These are phyloP conservation scores for Pichia nakasei DNA, from an alignment of 805 yeast genomes.

Conservation along the genomic window DNA sequence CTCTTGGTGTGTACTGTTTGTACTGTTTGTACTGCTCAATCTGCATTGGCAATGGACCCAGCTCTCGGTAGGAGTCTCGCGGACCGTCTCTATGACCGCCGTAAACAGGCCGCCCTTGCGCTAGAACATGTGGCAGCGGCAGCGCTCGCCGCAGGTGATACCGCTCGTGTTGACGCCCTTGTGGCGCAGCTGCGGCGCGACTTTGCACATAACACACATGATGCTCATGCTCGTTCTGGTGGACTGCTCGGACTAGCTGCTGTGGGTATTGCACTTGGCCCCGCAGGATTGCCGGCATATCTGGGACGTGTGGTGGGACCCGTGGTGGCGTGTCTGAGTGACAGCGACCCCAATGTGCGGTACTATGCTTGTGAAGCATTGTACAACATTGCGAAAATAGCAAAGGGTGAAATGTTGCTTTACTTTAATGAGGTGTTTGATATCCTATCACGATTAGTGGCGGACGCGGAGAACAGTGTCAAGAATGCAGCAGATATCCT, in stretches of 20 bases:
- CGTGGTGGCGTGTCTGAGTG: slow-evolving; percentile 90
- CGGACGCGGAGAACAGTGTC: slow-evolving; percentile 85
- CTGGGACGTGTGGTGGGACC: slow-evolving; percentile 85
- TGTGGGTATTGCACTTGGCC: slow-evolving; percentile 87
- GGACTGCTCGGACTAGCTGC: slow-evolving; percentile 95
- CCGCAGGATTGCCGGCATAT: slow-evolving; percentile 71
- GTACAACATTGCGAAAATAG: slow-evolving; percentile 92
- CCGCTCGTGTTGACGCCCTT: slow-evolving; percentile 46
- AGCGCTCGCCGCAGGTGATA: slow-evolving; percentile 48
- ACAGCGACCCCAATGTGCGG: slow-evolving; percentile 93
- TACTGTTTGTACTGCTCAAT: not conserved
- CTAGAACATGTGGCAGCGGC: slow-evolving; percentile 71
- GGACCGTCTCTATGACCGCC: slow-evolving; percentile 68
- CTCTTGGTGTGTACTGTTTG: not conserved
- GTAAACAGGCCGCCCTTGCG: slow-evolving; percentile 71
- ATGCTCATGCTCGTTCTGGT: slow-evolving; percentile 86
- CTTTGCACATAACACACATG: slow-evolving; percentile 74
- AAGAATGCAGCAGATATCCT: slow-evolving; percentile 92
- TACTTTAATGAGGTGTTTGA: slow-evolving; percentile 95
- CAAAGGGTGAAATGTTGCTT: slow-evolving; percentile 85
- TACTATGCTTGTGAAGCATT: slow-evolving; percentile 95
- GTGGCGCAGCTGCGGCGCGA: slow-evolving; percentile 71
- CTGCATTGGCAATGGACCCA: slow-evolving; percentile 31
- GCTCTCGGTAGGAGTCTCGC: slow-evolving; percentile 57
- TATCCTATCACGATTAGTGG: slow-evolving; percentile 78